These are phyloP conservation scores for Bipolaris zeicola DNA, from an alignment of 2,329 filamentous ascomycete species.

Conservation along the genomic window DNA sequence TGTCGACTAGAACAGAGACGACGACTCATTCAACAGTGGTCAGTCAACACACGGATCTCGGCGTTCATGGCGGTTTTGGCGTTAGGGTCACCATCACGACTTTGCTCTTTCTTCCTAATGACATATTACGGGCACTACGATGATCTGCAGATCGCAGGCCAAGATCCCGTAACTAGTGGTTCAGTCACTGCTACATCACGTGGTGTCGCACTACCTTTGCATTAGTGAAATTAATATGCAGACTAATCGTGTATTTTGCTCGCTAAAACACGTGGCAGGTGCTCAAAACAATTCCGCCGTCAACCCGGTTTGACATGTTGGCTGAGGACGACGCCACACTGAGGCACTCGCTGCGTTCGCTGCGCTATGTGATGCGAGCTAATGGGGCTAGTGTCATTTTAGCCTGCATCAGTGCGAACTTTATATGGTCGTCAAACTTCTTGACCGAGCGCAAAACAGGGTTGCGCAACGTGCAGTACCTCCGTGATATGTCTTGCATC, in stretches of 20 bases:
- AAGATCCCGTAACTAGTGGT: constrained; percentile 13
- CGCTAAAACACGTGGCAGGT: constrained; percentile 20
- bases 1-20: constrained; percentile 42
- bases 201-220: constrained; percentile 22
- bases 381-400: constrained; percentile 4
- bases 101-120: neutral
- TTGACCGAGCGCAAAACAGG: constrained; percentile 1
- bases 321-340: constrained; percentile 5
- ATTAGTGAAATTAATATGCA: constrained; percentile 20
- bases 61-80: constrained; percentile 21
- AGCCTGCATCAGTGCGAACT: constrained; percentile 7
- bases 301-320: constrained; percentile 24
- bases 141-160: constrained; percentile 15
- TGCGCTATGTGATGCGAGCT: constrained; percentile 5
- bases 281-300: constrained; percentile 25
- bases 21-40: constrained; percentile 12
- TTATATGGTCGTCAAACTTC: constrained; percentile 26
- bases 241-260: constrained; percentile 10
- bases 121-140: constrained; percentile 8
- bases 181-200: constrained; percentile 23
- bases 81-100: constrained; percentile 13
- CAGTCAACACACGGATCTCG: constrained; percentile 16
- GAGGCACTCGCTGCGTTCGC: constrained; percentile 10
- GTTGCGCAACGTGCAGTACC: constrained; percentile 1
- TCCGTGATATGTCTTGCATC: constrained; percentile 3